A percentile compares a stretch with the other conserved stretches of the same genome.
Evolutionary conservation across 2,329 filamentous ascomycete species (phyloP).

Genomic region (Aquanectria penicillioides): DNA sequence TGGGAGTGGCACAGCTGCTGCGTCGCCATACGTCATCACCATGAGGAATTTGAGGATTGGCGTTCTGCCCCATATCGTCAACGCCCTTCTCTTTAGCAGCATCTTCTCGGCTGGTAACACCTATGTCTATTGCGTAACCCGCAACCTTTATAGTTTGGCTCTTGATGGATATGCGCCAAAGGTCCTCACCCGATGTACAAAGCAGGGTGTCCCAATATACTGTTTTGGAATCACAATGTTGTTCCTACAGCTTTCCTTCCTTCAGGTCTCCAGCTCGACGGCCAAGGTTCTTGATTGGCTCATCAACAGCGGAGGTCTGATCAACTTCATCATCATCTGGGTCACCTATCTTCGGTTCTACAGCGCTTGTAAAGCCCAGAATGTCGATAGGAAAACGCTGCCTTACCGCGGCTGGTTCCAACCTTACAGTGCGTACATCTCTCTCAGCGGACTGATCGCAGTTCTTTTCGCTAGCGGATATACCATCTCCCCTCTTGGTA

Average conservation of each 20-base stretch:
- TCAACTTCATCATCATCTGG: constrained; percentile 67
- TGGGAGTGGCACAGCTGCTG: constrained; percentile 48
- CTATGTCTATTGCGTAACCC: background rate
- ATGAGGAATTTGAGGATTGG: background rate
- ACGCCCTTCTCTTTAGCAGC: background rate
- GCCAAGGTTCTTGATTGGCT: constrained; percentile 58
- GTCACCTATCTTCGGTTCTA: constrained; percentile 58
- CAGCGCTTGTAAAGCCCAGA: constrained; percentile 61
- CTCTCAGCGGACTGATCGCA: constrained; percentile 47
- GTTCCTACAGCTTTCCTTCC: background rate
- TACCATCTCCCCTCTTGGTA: constrained; percentile 51
- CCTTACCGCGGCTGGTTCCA: constrained; percentile 67
- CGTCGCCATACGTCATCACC: constrained; percentile 65
- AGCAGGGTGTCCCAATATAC: constrained; percentile 7
- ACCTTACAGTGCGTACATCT: constrained; percentile 58
- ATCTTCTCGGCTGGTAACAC: constrained; percentile 14
- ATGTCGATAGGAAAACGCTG: constrained; percentile 59
- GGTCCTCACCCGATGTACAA: background rate
- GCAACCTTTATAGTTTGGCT: constrained; percentile 45
- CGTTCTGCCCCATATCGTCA: constrained; percentile 1
- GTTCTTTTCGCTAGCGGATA: constrained; percentile 59
- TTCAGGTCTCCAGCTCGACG: background rate
- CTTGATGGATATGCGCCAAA: constrained; percentile 7
- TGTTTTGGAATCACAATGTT: constrained; percentile 1
- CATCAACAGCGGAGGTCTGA: constrained; percentile 61